Percentiles rank a stretch among this genome's conserved stretches.
Conservation (phyloP, 768 basidiomycete genomes). For the Boletus coccyginus region DNA sequence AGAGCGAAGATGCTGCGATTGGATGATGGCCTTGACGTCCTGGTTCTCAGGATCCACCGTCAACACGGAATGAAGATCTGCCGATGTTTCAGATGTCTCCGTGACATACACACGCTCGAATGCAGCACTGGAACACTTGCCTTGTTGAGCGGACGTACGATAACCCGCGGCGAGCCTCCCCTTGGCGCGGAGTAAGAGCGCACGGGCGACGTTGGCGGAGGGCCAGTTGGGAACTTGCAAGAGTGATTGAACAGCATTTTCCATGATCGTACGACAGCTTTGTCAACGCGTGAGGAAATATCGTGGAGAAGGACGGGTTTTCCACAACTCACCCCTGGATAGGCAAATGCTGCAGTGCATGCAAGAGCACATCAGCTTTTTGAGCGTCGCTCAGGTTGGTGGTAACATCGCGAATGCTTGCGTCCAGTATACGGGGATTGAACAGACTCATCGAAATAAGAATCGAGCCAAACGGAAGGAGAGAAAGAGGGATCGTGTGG, state of each 20-base stretch:
- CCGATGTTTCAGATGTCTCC: constrained; percentile 3
- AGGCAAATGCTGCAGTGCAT: constrained; percentile 81
- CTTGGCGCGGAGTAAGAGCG: constrained; percentile 65
- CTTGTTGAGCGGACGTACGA: constrained; percentile 63
- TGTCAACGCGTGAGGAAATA: constrained; percentile 3
- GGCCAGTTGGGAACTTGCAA: constrained; percentile 54
- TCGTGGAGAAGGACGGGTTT: constrained; percentile 1
- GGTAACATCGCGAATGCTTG: constrained; percentile 68
- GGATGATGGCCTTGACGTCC: constrained; percentile 63
- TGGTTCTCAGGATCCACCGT: constrained; percentile 64
- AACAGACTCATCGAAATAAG: constrained; percentile 53
- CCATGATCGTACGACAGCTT: constrained; percentile 58
- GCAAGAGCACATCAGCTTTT: constrained; percentile 68
- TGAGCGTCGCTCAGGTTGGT: constrained; percentile 57
- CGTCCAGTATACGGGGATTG: constrained; percentile 75
- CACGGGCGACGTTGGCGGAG: constrained; percentile 51
- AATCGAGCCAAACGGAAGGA: not conserved
- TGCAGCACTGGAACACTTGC: constrained; percentile 29
- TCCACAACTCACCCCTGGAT: constrained; percentile 53
- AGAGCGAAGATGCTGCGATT: constrained; percentile 46
- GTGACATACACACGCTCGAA: not conserved
- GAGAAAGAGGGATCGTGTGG: not conserved
- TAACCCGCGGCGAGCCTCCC: constrained; percentile 59
- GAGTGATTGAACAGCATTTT: constrained; percentile 73
- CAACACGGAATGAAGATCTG: constrained; percentile 68